Percentiles rank a stretch among this genome's conserved stretches.
Evolutionary conservation across 139 green algal genomes (phyloP).

Genomic region (Microglena sp.): DNA sequence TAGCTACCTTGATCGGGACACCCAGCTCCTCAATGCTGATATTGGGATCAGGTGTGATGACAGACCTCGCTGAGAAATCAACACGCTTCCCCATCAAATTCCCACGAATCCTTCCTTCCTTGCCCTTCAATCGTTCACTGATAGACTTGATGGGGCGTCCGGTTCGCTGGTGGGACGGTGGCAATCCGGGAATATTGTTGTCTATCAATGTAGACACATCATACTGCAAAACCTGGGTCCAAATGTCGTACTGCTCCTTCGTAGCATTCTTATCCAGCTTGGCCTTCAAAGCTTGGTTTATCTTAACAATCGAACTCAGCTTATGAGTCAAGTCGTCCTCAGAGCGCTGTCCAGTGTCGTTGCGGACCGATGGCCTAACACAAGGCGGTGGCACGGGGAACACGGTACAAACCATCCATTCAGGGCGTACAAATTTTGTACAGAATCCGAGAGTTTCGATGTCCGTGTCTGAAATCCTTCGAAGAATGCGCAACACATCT

Average conservation of each 20-base stretch:
- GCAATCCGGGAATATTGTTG: constrained; percentile 66
- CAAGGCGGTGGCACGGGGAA: constrained; percentile 84
- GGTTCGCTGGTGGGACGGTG: constrained; percentile 26
- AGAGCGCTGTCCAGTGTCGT: constrained; percentile 20
- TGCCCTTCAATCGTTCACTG: constrained; percentile 57
- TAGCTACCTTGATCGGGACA: constrained; percentile 89
- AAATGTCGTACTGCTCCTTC: constrained; percentile 30
- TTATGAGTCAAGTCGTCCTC: constrained; percentile 97
- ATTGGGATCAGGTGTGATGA: constrained; percentile 93
- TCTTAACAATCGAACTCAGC: constrained; percentile 83
- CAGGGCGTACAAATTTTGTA: constrained; percentile 57
- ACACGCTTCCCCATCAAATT: constrained; percentile 98
- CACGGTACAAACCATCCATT: constrained; percentile 86
- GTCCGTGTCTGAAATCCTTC: constrained; percentile 81
- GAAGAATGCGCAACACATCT: constrained; percentile 73
- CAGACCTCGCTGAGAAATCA: constrained; percentile 90
- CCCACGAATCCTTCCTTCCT: constrained; percentile 83
- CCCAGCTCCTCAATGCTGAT: constrained; percentile 92
- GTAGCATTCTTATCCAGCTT: constrained; percentile 69
- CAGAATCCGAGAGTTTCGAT: constrained; percentile 74
- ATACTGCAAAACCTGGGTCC: constrained; percentile 48
- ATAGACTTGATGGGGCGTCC: constrained; percentile 85
- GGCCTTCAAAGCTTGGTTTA: constrained; percentile 74
- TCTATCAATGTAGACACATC: constrained; percentile 90
- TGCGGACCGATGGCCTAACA: constrained; percentile 60